phyloP scores from a whole-genome alignment of 148 eudicot species.

The Tetragonia tetragonoides region DNA sequence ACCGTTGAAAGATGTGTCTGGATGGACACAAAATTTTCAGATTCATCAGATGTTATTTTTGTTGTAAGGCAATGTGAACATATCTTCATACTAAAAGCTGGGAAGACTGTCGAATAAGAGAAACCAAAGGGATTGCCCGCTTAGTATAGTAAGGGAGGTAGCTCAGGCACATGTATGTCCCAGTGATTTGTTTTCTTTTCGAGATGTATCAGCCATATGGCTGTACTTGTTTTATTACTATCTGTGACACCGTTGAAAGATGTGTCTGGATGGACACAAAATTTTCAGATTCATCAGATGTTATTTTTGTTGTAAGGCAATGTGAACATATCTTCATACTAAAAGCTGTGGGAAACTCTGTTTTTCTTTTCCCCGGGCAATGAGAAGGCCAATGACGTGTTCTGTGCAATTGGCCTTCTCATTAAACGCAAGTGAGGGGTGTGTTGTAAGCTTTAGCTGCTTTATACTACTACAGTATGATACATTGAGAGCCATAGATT shows the following conservation, averaged over 20 bases:
- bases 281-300: not conserved
- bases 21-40: constrained; percentile 11
- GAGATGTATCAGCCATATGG: constrained; percentile 13
- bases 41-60: constrained; percentile 4
- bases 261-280: constrained; percentile 27
- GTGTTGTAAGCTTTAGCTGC: too few relatives aligned
- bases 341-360: too few relatives aligned
- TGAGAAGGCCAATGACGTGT: too few relatives aligned
- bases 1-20: constrained; percentile 25
- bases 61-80: not conserved
- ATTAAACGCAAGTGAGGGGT: too few relatives aligned
- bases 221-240: constrained; percentile 17
- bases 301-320: constrained; percentile 1
- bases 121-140: constrained; percentile 9
- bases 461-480: too few relatives aligned
- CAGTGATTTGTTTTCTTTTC: constrained; percentile 16
- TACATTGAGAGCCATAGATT: too few relatives aligned
- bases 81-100: not conserved
- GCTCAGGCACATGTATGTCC: constrained; percentile 26
- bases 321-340: not conserved
- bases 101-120: constrained; percentile 23
- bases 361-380: too few relatives aligned
- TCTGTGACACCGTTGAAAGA: constrained; percentile 9
- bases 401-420: too few relatives aligned
- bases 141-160: constrained; percentile 19